Base-by-base conservation (phyloP, 257 asterid genomes). In the Scutellaria baicalensis region DNA sequence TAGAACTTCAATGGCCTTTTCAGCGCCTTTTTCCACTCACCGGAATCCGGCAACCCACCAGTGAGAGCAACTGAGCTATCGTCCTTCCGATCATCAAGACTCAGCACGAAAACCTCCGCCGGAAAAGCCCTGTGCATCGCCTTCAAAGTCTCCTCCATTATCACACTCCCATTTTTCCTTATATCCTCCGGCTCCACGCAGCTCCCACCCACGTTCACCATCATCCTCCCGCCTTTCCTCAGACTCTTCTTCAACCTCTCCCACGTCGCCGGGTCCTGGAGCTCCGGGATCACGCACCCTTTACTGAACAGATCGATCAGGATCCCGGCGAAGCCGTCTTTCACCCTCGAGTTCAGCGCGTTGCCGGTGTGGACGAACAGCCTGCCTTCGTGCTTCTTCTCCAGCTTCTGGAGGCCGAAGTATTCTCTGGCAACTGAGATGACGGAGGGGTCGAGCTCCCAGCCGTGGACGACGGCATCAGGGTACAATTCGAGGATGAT, bases 201-300 rank as follows among this genome's bases (percentile, higher is more conserved):
- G 64, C 88, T 84, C 63, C 98, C 98, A 43, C 98, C 98, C 6
- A 88, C 95, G 64, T 93, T 93, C 84, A 83, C 96, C 98, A 90
- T 93, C 66, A 93, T 82, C 17, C 87, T 81, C 80, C 98, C 97
- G 2, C 96, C 95, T 52, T 55, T 69, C 76, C 68, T 84, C 79
- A 90, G 66, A 3, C 76, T 66, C 61, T 35, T 62, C 74, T 74
- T 87, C 91, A 90, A 12, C 27, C 50, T 83, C 84, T 77, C 82
- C 98, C 98, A 93, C 3, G 97, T 90, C 27, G 50, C 66, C 18
- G 90, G 74, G 14, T 77, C 84, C 76, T 88, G 95, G 60, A 91
- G 86, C 68, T 88, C 92, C 2, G 93, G 97, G 3, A 90, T 82
- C 81, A 93, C 80, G 54, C 91, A 66, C 4, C 98, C 98, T 66